phyloP scores from a whole-genome alignment of 306 rosid genomes.

The Trifolium subterraneum region DNA sequence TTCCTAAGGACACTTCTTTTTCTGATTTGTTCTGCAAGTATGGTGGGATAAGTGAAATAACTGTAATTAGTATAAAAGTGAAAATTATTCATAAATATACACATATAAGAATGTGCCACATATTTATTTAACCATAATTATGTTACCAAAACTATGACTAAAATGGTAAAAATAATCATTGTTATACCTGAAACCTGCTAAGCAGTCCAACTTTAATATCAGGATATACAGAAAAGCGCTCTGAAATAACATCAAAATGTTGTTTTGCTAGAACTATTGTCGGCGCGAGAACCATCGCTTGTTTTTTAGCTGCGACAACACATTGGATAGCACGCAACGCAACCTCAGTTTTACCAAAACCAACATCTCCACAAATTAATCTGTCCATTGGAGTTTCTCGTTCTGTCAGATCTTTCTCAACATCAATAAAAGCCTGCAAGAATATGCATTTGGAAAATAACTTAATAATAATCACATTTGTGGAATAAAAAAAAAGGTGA shows the following conservation, averaged over 20 bases:
- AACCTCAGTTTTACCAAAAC: constrained; percentile 98
- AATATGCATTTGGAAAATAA: constrained; percentile 35
- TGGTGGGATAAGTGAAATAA: constrained; percentile 46
- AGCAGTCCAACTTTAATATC: constrained; percentile 75
- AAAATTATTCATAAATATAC: constrained; percentile 33
- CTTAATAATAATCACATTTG: constrained; percentile 34
- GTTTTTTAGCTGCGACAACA: constrained; percentile 87
- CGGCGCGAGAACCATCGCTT: constrained; percentile 95
- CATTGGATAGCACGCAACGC: constrained; percentile 91
- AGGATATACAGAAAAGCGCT: constrained; percentile 73
- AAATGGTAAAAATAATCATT: constrained; percentile 18
- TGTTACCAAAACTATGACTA: constrained; percentile 29
- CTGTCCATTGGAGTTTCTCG: constrained; percentile 96
- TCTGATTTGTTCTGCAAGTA: constrained; percentile 81
- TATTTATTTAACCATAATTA: constrained; percentile 29
- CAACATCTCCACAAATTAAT: constrained; percentile 96
- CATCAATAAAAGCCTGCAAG: constrained; percentile 87
- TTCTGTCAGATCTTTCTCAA: constrained; percentile 81
- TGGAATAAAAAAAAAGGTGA: too few relatives aligned
- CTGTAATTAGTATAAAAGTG: constrained; percentile 38
- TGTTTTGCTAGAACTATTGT: constrained; percentile 96
- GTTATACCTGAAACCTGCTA: constrained; percentile 94
- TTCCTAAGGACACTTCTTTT: constrained; percentile 70
- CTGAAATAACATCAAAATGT: constrained; percentile 84
- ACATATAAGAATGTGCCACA: constrained; percentile 35